These are phyloP conservation scores for Trichoderma gracile DNA, from an alignment of 2,329 filamentous ascomycete species.

Conservation along the genomic window DNA sequence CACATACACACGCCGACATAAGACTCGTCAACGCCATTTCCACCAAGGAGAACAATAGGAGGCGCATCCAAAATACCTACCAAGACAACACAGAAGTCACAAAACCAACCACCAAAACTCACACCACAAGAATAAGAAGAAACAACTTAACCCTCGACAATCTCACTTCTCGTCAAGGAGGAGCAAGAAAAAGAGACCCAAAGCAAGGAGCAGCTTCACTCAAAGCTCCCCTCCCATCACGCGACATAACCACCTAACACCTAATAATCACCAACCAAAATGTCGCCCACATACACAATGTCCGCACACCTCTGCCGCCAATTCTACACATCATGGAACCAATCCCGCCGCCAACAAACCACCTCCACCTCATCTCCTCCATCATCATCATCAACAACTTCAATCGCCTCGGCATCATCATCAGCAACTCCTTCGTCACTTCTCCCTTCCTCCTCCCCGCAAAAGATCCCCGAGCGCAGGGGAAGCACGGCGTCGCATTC, in stretches of 20 bases:
- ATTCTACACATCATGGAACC: conserved; percentile 60
- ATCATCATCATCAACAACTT: too few relatives aligned
- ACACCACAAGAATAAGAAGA: too few relatives aligned
- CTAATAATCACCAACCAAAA: conserved; percentile 37
- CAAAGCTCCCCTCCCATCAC: not conserved
- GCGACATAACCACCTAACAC: not conserved
- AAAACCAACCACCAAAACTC: not conserved
- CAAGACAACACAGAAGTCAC: not conserved
- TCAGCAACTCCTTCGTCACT: conserved; percentile 29
- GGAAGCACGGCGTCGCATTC: conserved; percentile 26
- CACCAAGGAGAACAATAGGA: not conserved
- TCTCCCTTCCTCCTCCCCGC: conserved; percentile 35
- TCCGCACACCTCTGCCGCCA: conserved; percentile 62
- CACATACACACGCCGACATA: too few relatives aligned
- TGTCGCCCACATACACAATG: conserved; percentile 63
- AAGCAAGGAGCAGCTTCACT: too few relatives aligned
- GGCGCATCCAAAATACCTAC: not conserved
- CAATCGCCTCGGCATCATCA: not conserved
- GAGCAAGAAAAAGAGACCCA: too few relatives aligned
- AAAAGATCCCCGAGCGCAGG: conserved; percentile 47
- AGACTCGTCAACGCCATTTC: too few relatives aligned
- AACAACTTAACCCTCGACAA: not conserved
- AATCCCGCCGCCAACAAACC: conserved; percentile 46
- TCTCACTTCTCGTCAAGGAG: too few relatives aligned
- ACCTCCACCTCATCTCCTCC: not conserved